Base-by-base conservation (phyloP, 108 stramenopile genomes). In the Conticribra guillardii region DNA sequence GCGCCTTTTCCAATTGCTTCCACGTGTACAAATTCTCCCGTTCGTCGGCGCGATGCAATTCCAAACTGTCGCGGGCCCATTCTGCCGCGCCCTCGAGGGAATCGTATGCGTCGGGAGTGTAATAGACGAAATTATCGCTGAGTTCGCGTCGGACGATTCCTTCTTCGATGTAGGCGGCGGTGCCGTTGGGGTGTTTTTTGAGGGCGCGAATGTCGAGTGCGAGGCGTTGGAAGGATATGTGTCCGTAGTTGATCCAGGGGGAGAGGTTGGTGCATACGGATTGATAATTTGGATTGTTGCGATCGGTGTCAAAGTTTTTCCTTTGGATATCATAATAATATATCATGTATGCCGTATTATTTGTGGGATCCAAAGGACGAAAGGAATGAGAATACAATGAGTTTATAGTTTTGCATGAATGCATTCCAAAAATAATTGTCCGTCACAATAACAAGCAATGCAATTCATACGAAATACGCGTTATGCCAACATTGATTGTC, bases 91-190 rank as follows among this genome's bases (percentile, higher is more conserved):
- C 89, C 11, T 76, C 81, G 33, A 99, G 53, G 9, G 73, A 79
- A 77, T 98, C 98, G 76, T 99, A 99, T 22, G 71, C 74, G 46
- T 91, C 83, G 15, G 86, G 88, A 33, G 91, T 85, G 84, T 97
- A 99, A 82, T 86, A 97, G 58, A 97, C 90, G 78, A 87, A 98
- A 73, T 99, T 99, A 78, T 99, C 99, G 18, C 94, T 87, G 18
- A 99, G 81, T 82, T 99, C 99, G 4, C 96, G 69, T 16, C 99
- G 87, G 16, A 99, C 89, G 11, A 99, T 82, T 24, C 89, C 90
- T 74, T 99, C 98, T 84, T 99, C 99, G 21, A 98, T 72, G 70
- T 92, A 99, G 23, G 90, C 80, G 14, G 94, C 91, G 4, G 86
- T 89, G 2, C 86, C 91, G 23, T 85, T 86, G 29, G 86, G 73